Conservation (phyloP, 2,329 filamentous ascomycete species). For the Penicillium sp. region DNA sequence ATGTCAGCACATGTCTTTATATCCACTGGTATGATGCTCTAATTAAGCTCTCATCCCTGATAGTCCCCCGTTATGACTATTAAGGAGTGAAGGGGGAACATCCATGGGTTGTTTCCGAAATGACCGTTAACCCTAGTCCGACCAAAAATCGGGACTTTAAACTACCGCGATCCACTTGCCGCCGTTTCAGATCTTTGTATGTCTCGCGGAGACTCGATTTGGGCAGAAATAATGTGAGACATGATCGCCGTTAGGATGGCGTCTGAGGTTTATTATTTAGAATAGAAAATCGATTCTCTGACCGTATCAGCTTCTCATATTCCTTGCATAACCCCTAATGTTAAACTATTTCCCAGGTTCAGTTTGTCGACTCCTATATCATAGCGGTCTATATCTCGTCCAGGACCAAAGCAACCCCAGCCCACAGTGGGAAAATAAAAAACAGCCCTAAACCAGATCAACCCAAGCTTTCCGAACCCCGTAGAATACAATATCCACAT, state of each 20-base stretch:
- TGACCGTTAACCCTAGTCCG: conserved; percentile 19
- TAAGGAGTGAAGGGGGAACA: not conserved
- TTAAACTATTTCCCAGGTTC: not conserved
- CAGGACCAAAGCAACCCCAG: conserved; percentile 14
- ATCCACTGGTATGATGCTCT: not conserved
- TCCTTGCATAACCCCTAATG: not conserved
- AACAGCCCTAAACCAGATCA: conserved; percentile 14
- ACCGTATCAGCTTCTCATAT: not conserved
- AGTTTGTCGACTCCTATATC: not conserved
- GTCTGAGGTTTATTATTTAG: not conserved
- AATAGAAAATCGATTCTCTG: not conserved
- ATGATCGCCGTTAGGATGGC: not conserved
- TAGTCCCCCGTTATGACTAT: not conserved
- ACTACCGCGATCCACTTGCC: conserved; percentile 20
- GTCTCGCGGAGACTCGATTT: conserved; percentile 2
- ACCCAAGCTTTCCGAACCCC: conserved; percentile 2
- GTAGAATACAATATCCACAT: not conserved
- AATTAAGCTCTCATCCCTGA: not conserved
- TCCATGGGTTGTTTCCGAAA: conserved; percentile 14
- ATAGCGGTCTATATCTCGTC: conserved; percentile 3
- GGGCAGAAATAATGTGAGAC: conserved; percentile 6
- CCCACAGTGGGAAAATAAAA: not conserved
- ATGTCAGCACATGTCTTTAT: not conserved
- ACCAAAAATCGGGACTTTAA: conserved; percentile 15
- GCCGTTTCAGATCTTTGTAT: conserved; percentile 21